Base-by-base conservation (phyloP, 2,329 filamentous ascomycete species). In the Claviceps sp. region DNA sequence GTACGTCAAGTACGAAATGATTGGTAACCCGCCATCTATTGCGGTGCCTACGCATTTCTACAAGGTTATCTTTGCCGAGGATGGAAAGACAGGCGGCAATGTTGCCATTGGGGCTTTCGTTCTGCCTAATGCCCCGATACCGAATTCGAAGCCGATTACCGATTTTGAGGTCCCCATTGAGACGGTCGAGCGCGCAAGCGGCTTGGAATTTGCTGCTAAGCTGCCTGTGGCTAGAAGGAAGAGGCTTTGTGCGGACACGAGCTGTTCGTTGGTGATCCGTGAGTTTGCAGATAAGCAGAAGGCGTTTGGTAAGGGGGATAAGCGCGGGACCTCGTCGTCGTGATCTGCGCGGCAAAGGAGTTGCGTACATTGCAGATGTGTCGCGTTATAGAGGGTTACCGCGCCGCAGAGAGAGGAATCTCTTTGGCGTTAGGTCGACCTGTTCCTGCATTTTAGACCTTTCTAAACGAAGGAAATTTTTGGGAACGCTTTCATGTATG, bases 11-110 rank as follows among this genome's bases (percentile, higher is more conserved):
- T 97, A 98, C 72, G 93, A 98, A 72, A 85, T 98, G 54, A 95
- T 98, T 60, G 93, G 93, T 41, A 85, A 77, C 65, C 93, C 93
- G 58, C 91, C 93, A 7, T 94, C 89, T 62, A 86, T 98, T 52
- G 90, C 93, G 26, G 93, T 98, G 50, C 93, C 93, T 3, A 98
- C 93, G 22, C 93, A 98, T 69, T 98, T 98, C 72, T 98, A 95
- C 79, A 98, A 98, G 74, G 89, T 98, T 63, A 93, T 98, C 60
- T 95, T 93, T 63, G 93, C 88, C 26, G 93, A 98, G 71, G 89
- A 95, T 62, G 87, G 85, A 3, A 71, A 69, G 1, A 68, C 64
- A 9, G 75, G 75, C 26, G 87, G 87, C 18, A 84, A 84, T 57
- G 93, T 98, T 37, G 89, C 89, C 36, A 72, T 98, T 38, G 93